Percentiles rank a stretch among this genome's conserved stretches.
phyloP scores from a whole-genome alignment of 805 yeast species.

The Starmera pachycereana region DNA sequence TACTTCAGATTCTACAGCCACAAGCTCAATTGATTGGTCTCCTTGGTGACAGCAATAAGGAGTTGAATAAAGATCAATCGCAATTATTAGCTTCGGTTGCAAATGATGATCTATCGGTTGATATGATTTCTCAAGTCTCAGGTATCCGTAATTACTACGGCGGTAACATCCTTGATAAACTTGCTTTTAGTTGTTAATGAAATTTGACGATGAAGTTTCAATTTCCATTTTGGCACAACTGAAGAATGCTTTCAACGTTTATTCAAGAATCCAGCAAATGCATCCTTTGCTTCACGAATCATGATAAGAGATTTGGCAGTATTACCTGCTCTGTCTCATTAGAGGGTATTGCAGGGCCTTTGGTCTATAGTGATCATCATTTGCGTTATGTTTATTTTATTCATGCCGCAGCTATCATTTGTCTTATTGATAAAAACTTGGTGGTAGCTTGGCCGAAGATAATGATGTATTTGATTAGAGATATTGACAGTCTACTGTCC shows the following conservation, averaged over 20 bases:
- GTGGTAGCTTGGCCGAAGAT: slow-evolving; percentile 37
- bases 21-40: slow-evolving; percentile 26
- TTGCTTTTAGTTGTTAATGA: slow-evolving; percentile 43
- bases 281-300: slow-evolving; percentile 43
- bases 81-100: slow-evolving; percentile 34
- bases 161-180: slow-evolving; percentile 48
- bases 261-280: slow-evolving; percentile 29
- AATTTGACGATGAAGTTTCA: slow-evolving; percentile 31
- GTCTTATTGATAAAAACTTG: slow-evolving; percentile 52
- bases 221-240: slow-evolving; percentile 24
- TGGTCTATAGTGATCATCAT: slow-evolving; percentile 80
- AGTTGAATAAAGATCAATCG: slow-evolving; percentile 30
- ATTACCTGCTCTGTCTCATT: slow-evolving; percentile 40
- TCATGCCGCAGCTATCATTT: slow-evolving; percentile 75
- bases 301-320: slow-evolving; percentile 47
- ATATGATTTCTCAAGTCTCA: slow-evolving; percentile 31
- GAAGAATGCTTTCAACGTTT: slow-evolving; percentile 33
- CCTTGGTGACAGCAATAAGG: slow-evolving; percentile 28
- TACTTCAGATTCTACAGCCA: slow-evolving; percentile 27
- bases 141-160: slow-evolving; percentile 35
- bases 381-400: slow-evolving; percentile 80
- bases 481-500: too few species aligned
- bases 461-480: too few species aligned
- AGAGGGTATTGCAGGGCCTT: slow-evolving; percentile 29
- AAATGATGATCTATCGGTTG: slow-evolving; percentile 34